Conservation (phyloP, 1,139 yeast species). For the Yamadazyma dendronema region DNA sequence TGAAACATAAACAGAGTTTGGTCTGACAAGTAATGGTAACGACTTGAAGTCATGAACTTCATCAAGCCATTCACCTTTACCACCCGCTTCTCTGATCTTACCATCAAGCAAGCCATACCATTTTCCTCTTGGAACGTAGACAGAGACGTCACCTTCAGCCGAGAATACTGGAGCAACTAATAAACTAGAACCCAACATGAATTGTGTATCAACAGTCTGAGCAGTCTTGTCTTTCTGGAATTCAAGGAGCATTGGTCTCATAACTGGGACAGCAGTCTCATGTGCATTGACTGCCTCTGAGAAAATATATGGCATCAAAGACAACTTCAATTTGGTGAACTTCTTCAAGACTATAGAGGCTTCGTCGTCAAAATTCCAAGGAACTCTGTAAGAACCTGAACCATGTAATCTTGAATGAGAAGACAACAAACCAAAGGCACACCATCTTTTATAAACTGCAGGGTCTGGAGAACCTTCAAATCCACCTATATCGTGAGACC, state of each 20-base stretch:
- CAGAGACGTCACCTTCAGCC: conserved; percentile 27
- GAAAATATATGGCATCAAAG: conserved; percentile 31
- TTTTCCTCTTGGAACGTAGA: conserved; percentile 27
- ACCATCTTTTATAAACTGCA: conserved; percentile 36
- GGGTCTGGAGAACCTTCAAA: conserved; percentile 36
- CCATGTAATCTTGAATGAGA: conserved; percentile 38
- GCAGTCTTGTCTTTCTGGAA: conserved; percentile 24
- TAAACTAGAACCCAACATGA: conserved; percentile 27
- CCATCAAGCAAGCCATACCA: conserved; percentile 35
- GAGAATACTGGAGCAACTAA: conserved; percentile 33
- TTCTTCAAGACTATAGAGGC: conserved; percentile 25
- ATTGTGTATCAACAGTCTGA: conserved; percentile 26
- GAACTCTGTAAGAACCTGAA: conserved; percentile 31
- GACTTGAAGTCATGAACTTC: conserved; percentile 29
- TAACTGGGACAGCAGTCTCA: conserved; percentile 24
- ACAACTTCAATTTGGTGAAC: conserved; percentile 29
- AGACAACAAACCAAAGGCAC: conserved; percentile 33
- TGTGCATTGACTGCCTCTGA: conserved; percentile 25
- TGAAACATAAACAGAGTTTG: conserved; percentile 22
- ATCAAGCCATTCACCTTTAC: conserved; percentile 23
- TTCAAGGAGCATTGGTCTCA: conserved; percentile 30
- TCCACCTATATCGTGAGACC: conserved; percentile 42
- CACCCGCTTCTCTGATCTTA: conserved; percentile 17
- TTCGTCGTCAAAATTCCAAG: conserved; percentile 38
- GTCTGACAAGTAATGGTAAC: conserved; percentile 27